Conservation (phyloP, 768 basidiomycete genomes). For the Pulveroboletus sp. region DNA sequence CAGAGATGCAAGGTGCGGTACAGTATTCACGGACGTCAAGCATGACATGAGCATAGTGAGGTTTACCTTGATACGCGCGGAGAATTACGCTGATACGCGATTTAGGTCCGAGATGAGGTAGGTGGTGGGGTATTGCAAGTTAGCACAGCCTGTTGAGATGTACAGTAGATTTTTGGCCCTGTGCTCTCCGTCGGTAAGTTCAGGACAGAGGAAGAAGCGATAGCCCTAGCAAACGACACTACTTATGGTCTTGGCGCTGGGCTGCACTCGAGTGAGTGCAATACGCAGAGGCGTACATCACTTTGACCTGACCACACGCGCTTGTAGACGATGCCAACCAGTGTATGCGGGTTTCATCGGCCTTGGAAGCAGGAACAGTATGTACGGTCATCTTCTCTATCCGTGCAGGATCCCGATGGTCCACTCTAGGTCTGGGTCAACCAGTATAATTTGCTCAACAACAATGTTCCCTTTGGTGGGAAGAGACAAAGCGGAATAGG, state of each 20-base stretch:
- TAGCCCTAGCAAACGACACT: conserved; percentile 81
- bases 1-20: conserved; percentile 3
- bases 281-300: neutral
- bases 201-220: conserved; percentile 81
- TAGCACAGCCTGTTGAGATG: conserved; percentile 8
- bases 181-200: conserved; percentile 82
- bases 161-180: conserved; percentile 83
- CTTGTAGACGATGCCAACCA: conserved; percentile 69
- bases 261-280: conserved; percentile 73
- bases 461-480: conserved; percentile 93
- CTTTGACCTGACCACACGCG: conserved; percentile 19
- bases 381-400: conserved; percentile 19
- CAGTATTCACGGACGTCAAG: conserved; percentile 79
- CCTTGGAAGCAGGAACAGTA: conserved; percentile 86
- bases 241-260: conserved; percentile 90
- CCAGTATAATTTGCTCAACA: conserved; percentile 77
- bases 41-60: conserved; percentile 83
- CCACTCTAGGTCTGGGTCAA: conserved; percentile 79
- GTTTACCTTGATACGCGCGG: conserved; percentile 2
- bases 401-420: conserved; percentile 4
- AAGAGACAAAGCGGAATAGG: conserved; percentile 91
- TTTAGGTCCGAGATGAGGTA: conserved; percentile 32
- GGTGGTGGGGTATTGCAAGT: conserved; percentile 4
- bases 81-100: conserved; percentile 20
- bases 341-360: conserved; percentile 83